Evolutionary conservation across 805 yeast genomes (phyloP).

Genomic region (Wickerhamomyces chaumierensis): DNA sequence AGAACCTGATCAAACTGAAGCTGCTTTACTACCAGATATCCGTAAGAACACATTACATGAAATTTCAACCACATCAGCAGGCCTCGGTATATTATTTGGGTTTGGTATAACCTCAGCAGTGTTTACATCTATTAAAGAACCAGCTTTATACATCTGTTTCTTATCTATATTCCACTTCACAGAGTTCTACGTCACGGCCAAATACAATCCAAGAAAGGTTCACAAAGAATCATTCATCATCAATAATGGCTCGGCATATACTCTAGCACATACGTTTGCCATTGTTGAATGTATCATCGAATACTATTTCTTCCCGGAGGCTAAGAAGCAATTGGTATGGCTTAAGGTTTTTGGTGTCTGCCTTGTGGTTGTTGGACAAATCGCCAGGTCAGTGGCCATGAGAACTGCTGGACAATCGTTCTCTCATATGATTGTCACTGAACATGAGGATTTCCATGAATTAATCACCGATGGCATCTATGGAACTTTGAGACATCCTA

Average conservation of each 20-base stretch:
- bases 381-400: conserved; percentile 69
- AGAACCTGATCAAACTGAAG: too few relatives aligned
- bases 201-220: conserved; percentile 54
- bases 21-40: conserved; percentile 20
- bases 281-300: conserved; percentile 39
- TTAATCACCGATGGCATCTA: conserved; percentile 73
- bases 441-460: conserved; percentile 41
- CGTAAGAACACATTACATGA: conserved; percentile 29
- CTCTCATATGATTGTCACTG: conserved; percentile 62
- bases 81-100: conserved; percentile 34
- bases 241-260: conserved; percentile 50
- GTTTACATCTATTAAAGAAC: conserved; percentile 20
- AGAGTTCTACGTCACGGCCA: conserved; percentile 75
- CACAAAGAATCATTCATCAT: conserved; percentile 61
- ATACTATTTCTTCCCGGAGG: conserved; percentile 26
- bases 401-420: conserved; percentile 77
- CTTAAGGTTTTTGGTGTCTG: conserved; percentile 33
- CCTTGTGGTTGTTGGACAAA: conserved; percentile 50
- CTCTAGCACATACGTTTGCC: conserved; percentile 45
- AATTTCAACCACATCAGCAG: conserved; percentile 31
- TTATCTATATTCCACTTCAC: conserved; percentile 63
- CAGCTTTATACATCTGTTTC: conserved; percentile 38
- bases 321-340: conserved; percentile 13
- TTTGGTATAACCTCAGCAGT: conserved; percentile 21
- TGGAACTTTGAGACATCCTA: conserved; percentile 65